Conservation (phyloP, 257 asterid species). For the Fraxinus anomala region DNA sequence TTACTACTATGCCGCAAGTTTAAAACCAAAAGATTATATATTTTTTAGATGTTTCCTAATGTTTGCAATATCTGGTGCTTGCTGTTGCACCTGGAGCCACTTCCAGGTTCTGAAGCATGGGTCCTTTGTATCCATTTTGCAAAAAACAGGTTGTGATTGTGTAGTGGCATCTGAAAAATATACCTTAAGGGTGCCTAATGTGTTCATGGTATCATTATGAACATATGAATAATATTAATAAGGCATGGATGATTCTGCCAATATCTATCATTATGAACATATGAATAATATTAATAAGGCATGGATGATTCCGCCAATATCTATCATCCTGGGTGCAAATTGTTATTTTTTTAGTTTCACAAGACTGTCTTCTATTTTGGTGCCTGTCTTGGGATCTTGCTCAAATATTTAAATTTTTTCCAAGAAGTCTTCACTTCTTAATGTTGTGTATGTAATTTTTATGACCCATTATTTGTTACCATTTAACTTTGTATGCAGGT, state of each 20-base stretch:
- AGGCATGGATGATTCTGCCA: neutral
- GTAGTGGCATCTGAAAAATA: neutral
- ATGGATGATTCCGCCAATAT: neutral
- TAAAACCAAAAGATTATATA: neutral
- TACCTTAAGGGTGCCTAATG: neutral
- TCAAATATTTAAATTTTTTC: neutral
- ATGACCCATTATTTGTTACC: slow-evolving; percentile 26
- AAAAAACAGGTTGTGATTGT: neutral
- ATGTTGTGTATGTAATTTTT: slow-evolving; percentile 1
- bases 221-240: neutral
- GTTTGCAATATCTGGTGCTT: neutral
- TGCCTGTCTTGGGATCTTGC: slow-evolving; percentile 4
- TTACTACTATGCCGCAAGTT: neutral
- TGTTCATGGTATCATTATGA: neutral
- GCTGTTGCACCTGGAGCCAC: neutral
- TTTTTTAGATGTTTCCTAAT: neutral
- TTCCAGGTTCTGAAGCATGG: neutral
- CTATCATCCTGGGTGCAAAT: neutral
- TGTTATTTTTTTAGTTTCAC: neutral
- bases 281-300: neutral
- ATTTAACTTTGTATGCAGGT: slow-evolving; percentile 48
- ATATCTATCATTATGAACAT: neutral
- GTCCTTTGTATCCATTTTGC: neutral
- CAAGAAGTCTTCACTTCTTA: slow-evolving; percentile 6
- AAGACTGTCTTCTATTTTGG: neutral